Base-by-base conservation (phyloP, 192 early-diverging fungal species). In the Diversispora epigaea region DNA sequence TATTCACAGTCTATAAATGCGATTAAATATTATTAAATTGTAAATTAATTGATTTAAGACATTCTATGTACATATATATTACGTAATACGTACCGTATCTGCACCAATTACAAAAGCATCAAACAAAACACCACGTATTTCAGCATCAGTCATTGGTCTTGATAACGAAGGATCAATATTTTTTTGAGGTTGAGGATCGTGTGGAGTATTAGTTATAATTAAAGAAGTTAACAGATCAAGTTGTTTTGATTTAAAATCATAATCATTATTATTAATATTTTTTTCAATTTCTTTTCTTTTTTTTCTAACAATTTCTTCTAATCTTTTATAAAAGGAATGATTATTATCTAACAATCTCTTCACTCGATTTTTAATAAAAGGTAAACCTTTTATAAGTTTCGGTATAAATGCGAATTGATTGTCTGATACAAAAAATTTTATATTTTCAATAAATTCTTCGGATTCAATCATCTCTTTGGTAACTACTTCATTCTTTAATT, bases 281-380 rank as follows among this genome's bases (percentile, higher is more conserved):
- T 69, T 39, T 69, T 69, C 68, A 25, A 69, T 32, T 69, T 69
- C 68, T 69, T 69, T 49, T 69, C 68, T 69, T 54, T 32, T 69
- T 69, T 52, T 12, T 54, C 52, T 69, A 54, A 69, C 39, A 21
- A 49, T 69, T 19, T 52, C 47, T 17, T 52, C 21, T 21, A 69
- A 55, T 69, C 43, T 69, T 8, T 15, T 19, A 55, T 69, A 69
- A 21, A 69, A 25, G 17, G 8, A 43, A 32, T 69, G 17, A 25
- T n/a, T 6, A 52, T 49, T 69, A 32, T 55, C 12, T 3, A 52
- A 1, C 47, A 52, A 14, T 11, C 32, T 49, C 9, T 55, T 19
- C 22, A 69, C 68, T 22, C 49, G 45, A 22, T 12, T 12, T 52
- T 39, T 69, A 21, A 69, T 69, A 0, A 69, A 52, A 69, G 68